Percentiles rank a stretch among this genome's conserved stretches.
These are phyloP conservation scores for Coniochaeta sp. DNA, from an alignment of 2,329 filamentous ascomycete species.

Conservation along the genomic window DNA sequence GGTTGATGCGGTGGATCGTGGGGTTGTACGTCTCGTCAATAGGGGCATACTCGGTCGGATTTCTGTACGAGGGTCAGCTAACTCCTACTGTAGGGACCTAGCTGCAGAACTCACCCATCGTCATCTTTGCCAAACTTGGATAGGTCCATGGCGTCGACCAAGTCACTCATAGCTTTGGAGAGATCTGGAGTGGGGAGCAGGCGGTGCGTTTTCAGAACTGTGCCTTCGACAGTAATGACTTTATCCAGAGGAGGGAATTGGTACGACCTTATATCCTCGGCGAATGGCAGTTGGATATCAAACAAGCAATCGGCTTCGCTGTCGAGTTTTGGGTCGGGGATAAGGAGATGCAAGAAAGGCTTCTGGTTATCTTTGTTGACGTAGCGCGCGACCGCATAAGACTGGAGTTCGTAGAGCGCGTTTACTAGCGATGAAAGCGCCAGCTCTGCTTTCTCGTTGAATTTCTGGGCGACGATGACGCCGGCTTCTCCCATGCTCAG, in stretches of 20 bases:
- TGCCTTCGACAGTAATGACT: constrained; percentile 80
- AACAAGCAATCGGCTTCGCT: constrained; percentile 76
- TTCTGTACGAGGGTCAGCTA: constrained; percentile 17
- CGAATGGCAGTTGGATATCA: constrained; percentile 85
- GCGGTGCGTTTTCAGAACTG: constrained; percentile 71
- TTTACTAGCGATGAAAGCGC: constrained; percentile 86
- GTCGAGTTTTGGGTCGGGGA: constrained; percentile 62
- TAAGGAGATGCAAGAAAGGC: constrained; percentile 69
- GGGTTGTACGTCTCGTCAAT: constrained; percentile 82
- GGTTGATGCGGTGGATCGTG: constrained; percentile 78
- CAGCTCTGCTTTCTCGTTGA: constrained; percentile 74
- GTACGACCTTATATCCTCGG: constrained; percentile 86
- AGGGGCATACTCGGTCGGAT: constrained; percentile 59
- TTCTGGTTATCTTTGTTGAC: constrained; percentile 78
- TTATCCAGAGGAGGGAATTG: constrained; percentile 85
- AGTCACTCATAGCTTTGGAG: constrained; percentile 76
- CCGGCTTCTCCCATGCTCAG: constrained; percentile 77
- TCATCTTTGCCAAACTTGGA: constrained; percentile 65
- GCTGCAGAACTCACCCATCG: constrained; percentile 49
- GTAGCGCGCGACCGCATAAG: constrained; percentile 78
- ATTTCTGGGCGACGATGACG: constrained; percentile 68
- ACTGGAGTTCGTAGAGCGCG: constrained; percentile 76
- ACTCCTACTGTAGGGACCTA: neutral
- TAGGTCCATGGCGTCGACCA: constrained; percentile 90
- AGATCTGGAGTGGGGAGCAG: constrained; percentile 73